Percentiles rank a stretch among this genome's conserved stretches.
These are phyloP conservation scores for Tolypocladium tundrense DNA, from an alignment of 2,329 filamentous ascomycete species.

Conservation along the genomic window DNA sequence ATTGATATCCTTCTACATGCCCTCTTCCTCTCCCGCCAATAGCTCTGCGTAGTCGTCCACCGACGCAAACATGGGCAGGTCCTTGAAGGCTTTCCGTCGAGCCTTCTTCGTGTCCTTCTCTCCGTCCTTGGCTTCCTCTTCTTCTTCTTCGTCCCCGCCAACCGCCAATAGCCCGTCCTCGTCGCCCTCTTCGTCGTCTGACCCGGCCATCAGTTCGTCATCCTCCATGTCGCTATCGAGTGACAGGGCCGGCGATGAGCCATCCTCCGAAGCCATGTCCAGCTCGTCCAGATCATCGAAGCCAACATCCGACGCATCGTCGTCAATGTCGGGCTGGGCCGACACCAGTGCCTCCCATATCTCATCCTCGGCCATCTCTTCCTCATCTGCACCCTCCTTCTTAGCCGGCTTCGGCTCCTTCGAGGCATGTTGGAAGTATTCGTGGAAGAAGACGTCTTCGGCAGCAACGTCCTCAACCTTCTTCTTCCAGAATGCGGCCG, in stretches of 20 bases:
- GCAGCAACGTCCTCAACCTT: conserved; percentile 77
- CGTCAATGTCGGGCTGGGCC: conserved; percentile 56
- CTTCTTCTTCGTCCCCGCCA: conserved; percentile 23
- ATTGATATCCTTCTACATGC: conserved; percentile 14
- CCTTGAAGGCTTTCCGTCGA: conserved; percentile 78
- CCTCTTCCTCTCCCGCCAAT: conserved; percentile 60
- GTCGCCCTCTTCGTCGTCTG: conserved; percentile 33
- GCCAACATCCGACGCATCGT: conserved; percentile 40
- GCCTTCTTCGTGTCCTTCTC: conserved; percentile 28
- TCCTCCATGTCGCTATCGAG: conserved; percentile 36
- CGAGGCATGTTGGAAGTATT: conserved; percentile 75
- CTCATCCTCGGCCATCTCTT: conserved; percentile 59
- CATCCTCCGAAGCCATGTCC: conserved; percentile 38
- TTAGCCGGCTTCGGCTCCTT: conserved; percentile 46
- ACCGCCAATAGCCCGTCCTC: conserved; percentile 28
- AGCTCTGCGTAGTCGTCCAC: conserved; percentile 88
- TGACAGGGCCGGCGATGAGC: conserved; percentile 21
- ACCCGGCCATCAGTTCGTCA: conserved; percentile 31
- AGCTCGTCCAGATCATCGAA: conserved; percentile 39
- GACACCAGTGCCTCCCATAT: conserved; percentile 88
- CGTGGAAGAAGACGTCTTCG: conserved; percentile 96
- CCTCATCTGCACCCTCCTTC: conserved; percentile 39
- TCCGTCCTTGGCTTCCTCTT: conserved; percentile 55
- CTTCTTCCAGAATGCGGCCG: conserved; percentile 83
- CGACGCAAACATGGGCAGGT: conserved; percentile 84